A percentile compares a stretch with the other conserved stretches of the same genome.
Conservation (phyloP, 441 rosid genomes). For the Jatropha multifida region DNA sequence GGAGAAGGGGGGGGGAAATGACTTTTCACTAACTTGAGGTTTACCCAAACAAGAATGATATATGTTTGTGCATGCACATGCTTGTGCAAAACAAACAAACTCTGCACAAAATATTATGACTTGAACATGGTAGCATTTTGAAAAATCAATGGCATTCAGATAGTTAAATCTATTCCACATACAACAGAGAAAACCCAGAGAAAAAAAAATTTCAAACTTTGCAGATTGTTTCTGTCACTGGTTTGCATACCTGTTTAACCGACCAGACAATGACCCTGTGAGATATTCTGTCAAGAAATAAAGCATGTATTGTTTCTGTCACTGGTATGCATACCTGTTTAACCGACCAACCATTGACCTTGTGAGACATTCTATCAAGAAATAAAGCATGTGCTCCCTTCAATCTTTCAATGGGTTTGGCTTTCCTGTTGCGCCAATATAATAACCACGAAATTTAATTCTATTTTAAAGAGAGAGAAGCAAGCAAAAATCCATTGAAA, state of each 20-base stretch:
- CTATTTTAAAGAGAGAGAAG: slow-evolving; percentile 1
- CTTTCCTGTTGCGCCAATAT: slow-evolving; percentile 48
- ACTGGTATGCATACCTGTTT: slow-evolving; percentile 41
- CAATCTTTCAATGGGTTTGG: slow-evolving; percentile 68
- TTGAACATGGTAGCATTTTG: slow-evolving; percentile 4
- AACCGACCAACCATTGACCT: slow-evolving; percentile 42
- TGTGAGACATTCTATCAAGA: slow-evolving; percentile 58
- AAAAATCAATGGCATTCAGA: neutral
- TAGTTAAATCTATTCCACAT: neutral
- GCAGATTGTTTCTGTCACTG: neutral
- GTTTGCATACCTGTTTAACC: slow-evolving; percentile 45
- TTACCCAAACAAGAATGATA: neutral
- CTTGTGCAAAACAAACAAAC: neutral
- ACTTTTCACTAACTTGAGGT: neutral
- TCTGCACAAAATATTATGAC: neutral
- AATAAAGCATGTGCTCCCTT: slow-evolving; percentile 56
- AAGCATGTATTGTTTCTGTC: slow-evolving; percentile 23
- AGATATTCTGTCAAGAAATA: slow-evolving; percentile 65
- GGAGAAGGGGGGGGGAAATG: neutral
- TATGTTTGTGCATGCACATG: neutral
- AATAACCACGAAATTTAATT: slow-evolving; percentile 10
- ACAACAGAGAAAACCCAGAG: neutral
- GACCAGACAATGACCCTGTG: slow-evolving; percentile 43
- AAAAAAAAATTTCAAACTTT: neutral
- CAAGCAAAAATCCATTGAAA: neutral